Base-by-base conservation (phyloP, 1,284 basidiomycete genomes). In the Microbotryum scabiosae region DNA sequence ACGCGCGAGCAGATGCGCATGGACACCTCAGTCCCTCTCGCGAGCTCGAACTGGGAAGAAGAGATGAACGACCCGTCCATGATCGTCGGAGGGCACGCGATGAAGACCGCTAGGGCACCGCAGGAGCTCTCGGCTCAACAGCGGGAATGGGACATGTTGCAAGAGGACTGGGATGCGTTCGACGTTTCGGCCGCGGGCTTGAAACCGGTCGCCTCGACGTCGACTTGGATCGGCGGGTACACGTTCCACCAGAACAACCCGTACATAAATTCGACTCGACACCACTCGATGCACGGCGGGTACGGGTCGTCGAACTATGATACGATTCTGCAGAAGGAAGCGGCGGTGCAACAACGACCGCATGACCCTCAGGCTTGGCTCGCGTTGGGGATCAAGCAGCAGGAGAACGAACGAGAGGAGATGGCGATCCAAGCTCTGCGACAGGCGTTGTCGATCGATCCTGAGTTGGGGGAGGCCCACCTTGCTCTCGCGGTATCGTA, bases 351-450 rank as follows among this genome's bases (percentile, higher is more conserved):
- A 73, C 81, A 81, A 48, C 82, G 92, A 69, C 85, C 87, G 45
- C 78, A 75, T 1, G 82, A 88, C 65, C 85, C 88, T 0, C 71
- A 76, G 44, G 86, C 86, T 8, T 99, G 94, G 94, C 92, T 84
- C 72, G 83, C 87, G 62, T 84, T 98, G 51, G 94, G 96, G 28
- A 85, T 99, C 51, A 94, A 91, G 76, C 96, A 98, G 74, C 94
- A 99, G 76, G 94, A 97, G 76, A 97, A 96, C 74, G 94, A 99
- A 75, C 85, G 93, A 25, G 94, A 99, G 76, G 81, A 83, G 25
- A 86, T 90, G 70, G 96, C 94, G 6, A 84, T 98, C 55, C 81
- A 85, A 52, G 96, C 94, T 1, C 81, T 99, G 26, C 80, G 82
- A 47, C 85, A 85, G 62, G 87, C 92, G 2, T 79, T 91, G 51